Evolutionary conservation across 345 rosid species (phyloP).

Genomic region (Linum trigynum): DNA sequence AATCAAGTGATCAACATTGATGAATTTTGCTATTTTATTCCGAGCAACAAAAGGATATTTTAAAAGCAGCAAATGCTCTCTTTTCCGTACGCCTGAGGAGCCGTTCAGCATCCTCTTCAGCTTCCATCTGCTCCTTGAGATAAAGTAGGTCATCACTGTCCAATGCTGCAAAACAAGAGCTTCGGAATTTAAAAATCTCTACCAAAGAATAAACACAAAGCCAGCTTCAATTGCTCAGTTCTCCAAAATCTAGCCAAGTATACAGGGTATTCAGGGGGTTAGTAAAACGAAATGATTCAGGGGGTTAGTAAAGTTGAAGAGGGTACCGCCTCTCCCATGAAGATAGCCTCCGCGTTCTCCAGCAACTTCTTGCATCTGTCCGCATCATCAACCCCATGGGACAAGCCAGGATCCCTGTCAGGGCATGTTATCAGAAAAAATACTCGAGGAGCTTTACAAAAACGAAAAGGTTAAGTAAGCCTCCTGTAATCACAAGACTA

Average conservation of each 20-base stretch:
- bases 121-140: conserved; percentile 99
- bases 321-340: conserved; percentile 93
- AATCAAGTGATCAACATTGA: no score
- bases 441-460: neutral
- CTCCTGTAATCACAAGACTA: neutral
- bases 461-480: neutral
- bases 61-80: conserved; percentile 94
- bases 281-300: neutral
- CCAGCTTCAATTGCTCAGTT: no score
- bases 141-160: conserved; percentile 97
- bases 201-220: neutral
- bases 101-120: conserved; percentile 97
- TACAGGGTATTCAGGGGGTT: neutral
- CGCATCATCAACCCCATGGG: conserved; percentile 47
- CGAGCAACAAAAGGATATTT: conserved; percentile 59
- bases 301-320: neutral
- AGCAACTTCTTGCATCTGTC: conserved; percentile 99
- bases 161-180: conserved; percentile 63
- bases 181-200: conserved; percentile 15
- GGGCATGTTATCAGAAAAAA: conserved; percentile 93
- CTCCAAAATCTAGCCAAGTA: neutral
- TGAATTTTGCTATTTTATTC: no score
- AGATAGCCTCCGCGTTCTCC: conserved; percentile 99
- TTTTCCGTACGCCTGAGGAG: conserved; percentile 93
- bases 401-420: conserved; percentile 90